Base-by-base conservation (phyloP, 2,329 filamentous ascomycete genomes). In the Paecilomyces variotii region DNA sequence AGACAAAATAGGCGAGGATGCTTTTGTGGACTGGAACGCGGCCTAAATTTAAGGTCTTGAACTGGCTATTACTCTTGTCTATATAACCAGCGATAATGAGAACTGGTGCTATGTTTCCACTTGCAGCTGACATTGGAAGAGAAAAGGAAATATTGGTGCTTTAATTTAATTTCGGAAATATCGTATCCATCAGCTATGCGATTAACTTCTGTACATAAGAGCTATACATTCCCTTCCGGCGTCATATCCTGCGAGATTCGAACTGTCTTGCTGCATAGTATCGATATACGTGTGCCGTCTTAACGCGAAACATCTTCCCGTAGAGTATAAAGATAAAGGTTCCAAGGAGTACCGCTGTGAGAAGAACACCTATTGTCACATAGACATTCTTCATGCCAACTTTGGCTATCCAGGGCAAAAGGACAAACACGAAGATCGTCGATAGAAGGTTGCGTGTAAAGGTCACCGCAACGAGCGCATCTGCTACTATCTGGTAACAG, bases 371-470 rank as follows among this genome's bases (percentile, higher is more conserved):
- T 50, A 76, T 74, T 3, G 72, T 71, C 49, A 77, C 71, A 59
- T 77, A 75, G 14, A 78, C 73, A 61, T 77, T 75, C 19, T 71
- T 67, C 28, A 77, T 63, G 5, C 76, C 76, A 26, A 77, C 35
- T 2, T 45, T 19, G 14, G 35, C 35, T 7, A 45, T 45, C 75
- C 79, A 80, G 0, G 76, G 74, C 0, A 72, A 68, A 26, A 80
- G 67, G 0, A 74, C 74, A 60, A 81, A 81, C n/a, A 80, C 72
- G 51, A 81, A 74, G 14, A 74, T 69, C 1, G 75, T 78, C 19
- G 71, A 70, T 51, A 80, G 70, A 1, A 70, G 57, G 55, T 81
- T 81, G 0, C 79, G 74, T 10, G 77, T 64, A 57, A 81, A 75
- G 0, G 76, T 76, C 1, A 82, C 68, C 0, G 68, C 74, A 2